Base-by-base conservation (phyloP, 441 rosid species). In the Isatis lusitanica region DNA sequence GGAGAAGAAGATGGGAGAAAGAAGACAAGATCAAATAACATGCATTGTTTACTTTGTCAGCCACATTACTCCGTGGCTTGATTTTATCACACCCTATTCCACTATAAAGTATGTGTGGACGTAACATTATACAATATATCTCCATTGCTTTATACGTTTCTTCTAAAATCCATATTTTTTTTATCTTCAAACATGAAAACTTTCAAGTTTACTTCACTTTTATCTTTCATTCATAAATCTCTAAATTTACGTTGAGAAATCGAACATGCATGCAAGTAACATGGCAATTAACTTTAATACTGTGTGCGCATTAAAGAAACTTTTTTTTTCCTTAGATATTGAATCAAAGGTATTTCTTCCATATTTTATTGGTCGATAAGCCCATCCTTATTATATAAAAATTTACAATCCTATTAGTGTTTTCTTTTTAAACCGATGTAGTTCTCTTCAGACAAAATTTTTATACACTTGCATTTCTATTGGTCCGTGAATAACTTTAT, bases 21-120 rank as follows among this genome's bases (percentile, higher is more conserved):
- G 81, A 56, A 76, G 66, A 71, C 73, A 70, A 68, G 63, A 47
- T 43, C 71, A 65, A 61, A 64, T 70, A 33, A 44, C 74, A 62
- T 67, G 70, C 15, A 28, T 51, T 63, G 74, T n/a, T 58, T 44
- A 70, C 56, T 57, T 65, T 16, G 63, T 15, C 40, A 67, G 36
- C 76, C 59, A 57, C 77, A 68, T 55, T 71, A 68, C 73, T 58
- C 64, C 55, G 39, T 71, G 63, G 53, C 39, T 66, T 70, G 75
- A 68, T 66, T 53, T 63, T 44, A 69, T 69, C 66, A 69, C 12
- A 46, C 33, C 60, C 50, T 39, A 52, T 36, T 52, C 70, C 51
- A 43, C 46, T 59, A 55, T 30, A 36, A 40, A 31, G 2, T 71
- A 71, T 71, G 40, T 60, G 53, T 40, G 56, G 62, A 53, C 38